Base-by-base conservation (phyloP, 2,329 filamentous ascomycete species). In the Dactylellina cionopaga region DNA sequence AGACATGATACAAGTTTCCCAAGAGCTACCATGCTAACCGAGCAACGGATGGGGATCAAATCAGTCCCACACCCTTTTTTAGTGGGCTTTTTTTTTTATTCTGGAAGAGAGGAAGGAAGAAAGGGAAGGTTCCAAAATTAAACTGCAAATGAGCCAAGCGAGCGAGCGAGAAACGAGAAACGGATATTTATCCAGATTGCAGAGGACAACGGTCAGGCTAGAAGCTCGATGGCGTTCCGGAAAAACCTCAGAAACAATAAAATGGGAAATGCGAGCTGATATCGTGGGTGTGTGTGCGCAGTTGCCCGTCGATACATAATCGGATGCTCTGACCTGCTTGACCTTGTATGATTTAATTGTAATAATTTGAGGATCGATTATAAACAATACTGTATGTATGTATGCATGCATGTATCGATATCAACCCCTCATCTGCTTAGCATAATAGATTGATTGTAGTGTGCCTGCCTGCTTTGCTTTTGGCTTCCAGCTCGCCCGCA, bases 141-240 rank as follows among this genome's bases (percentile, higher is more conserved):
- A 55, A 66, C 41, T 9, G 17, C 27, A 63, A 63, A 55, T 29
- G 35, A 71, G 44, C 59, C 68, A 72, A 72, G 59, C 68, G 68
- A 72, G 68, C 68, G 68, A 72, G 52, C n/a, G n/a, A n/a, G 56
- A 56, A 56, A 55, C 60, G 49, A 65, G 52, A 72, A 63, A 72
- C 68, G 59, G 59, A 65, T 65, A 65, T 72, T 72, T 72, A 72
- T 60, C 68, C 59, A 72, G 68, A 72, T 59, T 52, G 47, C 47
- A 47, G n/a, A n/a, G 31, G 44, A 43, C 58, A 54, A 47, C 59
- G 47, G 27, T 10, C 59, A 46, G 39, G 44, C 41, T 27, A 43
- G 31, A 27, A 31, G 24, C 22, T 31, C 24, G 15, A 27, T 27
- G 24, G 24, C 33, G 39, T 25, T 11, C 51, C 66, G 66, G 66